phyloP scores from a whole-genome alignment of 1,284 basidiomycete genomes.

The Omphalotus olearius region DNA sequence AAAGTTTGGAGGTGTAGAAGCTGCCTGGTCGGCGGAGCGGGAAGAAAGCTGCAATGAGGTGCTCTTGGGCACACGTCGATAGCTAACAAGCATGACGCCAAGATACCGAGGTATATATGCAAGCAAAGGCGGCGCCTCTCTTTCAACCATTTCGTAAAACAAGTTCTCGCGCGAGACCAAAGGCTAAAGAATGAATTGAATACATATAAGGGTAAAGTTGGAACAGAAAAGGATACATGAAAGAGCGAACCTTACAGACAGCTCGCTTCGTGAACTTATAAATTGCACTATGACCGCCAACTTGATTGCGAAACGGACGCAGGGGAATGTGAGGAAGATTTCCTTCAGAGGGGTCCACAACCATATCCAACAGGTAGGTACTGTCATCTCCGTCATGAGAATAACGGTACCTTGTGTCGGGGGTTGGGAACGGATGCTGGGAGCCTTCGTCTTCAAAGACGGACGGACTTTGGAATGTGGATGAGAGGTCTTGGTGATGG shows the following conservation, averaged over 20 bases:
- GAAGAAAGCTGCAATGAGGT: conserved; percentile 23
- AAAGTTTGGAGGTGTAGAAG: conserved; percentile 18
- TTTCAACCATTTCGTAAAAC: conserved; percentile 96
- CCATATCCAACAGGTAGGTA: conserved; percentile 35
- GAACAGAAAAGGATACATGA: conserved; percentile 19
- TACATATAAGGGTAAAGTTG: conserved; percentile 12
- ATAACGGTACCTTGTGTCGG: conserved; percentile 13
- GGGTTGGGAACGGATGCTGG: conserved; percentile 6
- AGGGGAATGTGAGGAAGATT: conserved; percentile 88
- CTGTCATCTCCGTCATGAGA: conserved; percentile 23
- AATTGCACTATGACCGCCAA: conserved; percentile 95
- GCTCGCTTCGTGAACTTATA: conserved; percentile 98
- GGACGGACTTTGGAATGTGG: conserved; percentile 17
- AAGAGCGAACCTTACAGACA: conserved; percentile 84
- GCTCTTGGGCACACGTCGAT: conserved; percentile 69
- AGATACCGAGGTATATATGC: conserved; percentile 95
- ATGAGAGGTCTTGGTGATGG: conserved; percentile 25
- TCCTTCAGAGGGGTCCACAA: conserved; percentile 45
- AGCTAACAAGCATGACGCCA: conserved; percentile 97
- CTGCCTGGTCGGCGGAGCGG: conserved; percentile 20
- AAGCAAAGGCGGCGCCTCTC: conserved; percentile 86
- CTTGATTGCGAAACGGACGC: conserved; percentile 95
- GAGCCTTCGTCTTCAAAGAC: conserved; percentile 16
- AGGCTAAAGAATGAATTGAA: conserved; percentile 50
- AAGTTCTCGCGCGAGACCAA: conserved; percentile 95